Percentiles rank a stretch among this genome's conserved stretches.
Conservation (phyloP, 345 rosid genomes). For the Draba incana region DNA sequence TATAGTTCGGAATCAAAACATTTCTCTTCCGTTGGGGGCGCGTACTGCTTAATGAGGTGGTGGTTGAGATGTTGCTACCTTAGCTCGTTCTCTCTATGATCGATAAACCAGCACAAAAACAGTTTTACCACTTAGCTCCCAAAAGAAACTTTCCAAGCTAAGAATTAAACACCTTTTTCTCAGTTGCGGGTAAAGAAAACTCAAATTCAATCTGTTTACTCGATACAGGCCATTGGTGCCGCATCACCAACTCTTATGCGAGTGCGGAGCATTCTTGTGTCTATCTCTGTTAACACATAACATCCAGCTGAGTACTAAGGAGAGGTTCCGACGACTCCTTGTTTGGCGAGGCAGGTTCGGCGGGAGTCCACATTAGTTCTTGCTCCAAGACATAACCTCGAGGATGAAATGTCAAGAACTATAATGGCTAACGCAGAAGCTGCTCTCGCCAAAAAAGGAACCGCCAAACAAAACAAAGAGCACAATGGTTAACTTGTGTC, state of each 20-base stretch:
- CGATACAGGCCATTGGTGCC: constrained; percentile 93
- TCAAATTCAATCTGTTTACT: constrained; percentile 47
- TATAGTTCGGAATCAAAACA: constrained; percentile 52
- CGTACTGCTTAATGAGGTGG: constrained; percentile 65
- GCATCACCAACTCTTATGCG: constrained; percentile 97
- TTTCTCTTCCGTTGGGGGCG: constrained; percentile 83
- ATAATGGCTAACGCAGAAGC: too few relatives aligned
- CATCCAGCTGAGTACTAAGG: background rate
- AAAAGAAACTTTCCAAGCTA: background rate
- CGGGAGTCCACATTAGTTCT: too few relatives aligned
- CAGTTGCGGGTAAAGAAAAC: background rate
- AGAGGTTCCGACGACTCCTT: background rate
- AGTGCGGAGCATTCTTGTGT: constrained; percentile 84
- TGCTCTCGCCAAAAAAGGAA: too few relatives aligned
- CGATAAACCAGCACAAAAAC: constrained; percentile 65
- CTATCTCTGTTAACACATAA: constrained; percentile 63
- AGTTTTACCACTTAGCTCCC: background rate
- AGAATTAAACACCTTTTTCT: background rate
- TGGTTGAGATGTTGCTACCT: constrained; percentile 75
- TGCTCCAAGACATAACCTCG: too few relatives aligned
- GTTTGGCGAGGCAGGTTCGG: too few relatives aligned
- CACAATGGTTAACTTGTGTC: too few relatives aligned
- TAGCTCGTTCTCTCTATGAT: constrained; percentile 88
- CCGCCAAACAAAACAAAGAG: too few relatives aligned
- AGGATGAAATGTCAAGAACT: too few relatives aligned